Base-by-base conservation (phyloP, 495 filamentous ascomycete genomes). In the Penicillium desertorum region DNA sequence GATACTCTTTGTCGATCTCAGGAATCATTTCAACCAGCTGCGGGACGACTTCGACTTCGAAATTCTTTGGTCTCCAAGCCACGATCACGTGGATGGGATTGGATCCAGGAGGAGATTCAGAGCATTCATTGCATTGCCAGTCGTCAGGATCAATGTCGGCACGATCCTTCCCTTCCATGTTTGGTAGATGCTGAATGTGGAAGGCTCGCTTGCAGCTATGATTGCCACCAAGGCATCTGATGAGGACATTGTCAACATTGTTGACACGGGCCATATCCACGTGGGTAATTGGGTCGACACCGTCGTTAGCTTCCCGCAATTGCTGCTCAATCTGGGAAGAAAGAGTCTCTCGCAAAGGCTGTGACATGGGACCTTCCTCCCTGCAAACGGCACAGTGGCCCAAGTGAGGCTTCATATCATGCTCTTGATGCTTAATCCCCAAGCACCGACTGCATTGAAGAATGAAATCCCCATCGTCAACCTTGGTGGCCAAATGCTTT, bases 401-500 rank as follows among this genome's bases (percentile, higher is more conserved):
- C 30, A 88, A 81, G 57, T 86, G 78, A 0, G 95, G 92, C 4
- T 82, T 82, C 4, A 77, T 76, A 1, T 66, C 58, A 61, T 97
- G 89, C 62, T 89, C 93, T 49, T 81, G 81, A 51, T 78, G 76
- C 36, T 84, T 71, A 17, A 75, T 64, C 22, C 88, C 85, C 43
- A 97, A 76, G 64, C 95, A 99, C 42, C 86, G 88, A 55, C 84
- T 85, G 69, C 95, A 99, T 68, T 99, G 95, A 36, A 98, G 74
- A 39, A 98, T 86, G 62, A 94, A 97, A 16, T 88, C 76, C 14
- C 86, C 84, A 5, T 85, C 75, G 4, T 74, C 83, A 46, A 97
- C 76, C 69, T 96, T 98, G n/a, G 94, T 97, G 23, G 95, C 90
- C n/a, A 93, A 76, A 71, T 98, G 94, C 5, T 96, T 91, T 43